A percentile compares a stretch with the other conserved stretches of the same genome.
Evolutionary conservation across 129 eudicot genomes (phyloP).

Genomic region (Escallonia herrerae): DNA sequence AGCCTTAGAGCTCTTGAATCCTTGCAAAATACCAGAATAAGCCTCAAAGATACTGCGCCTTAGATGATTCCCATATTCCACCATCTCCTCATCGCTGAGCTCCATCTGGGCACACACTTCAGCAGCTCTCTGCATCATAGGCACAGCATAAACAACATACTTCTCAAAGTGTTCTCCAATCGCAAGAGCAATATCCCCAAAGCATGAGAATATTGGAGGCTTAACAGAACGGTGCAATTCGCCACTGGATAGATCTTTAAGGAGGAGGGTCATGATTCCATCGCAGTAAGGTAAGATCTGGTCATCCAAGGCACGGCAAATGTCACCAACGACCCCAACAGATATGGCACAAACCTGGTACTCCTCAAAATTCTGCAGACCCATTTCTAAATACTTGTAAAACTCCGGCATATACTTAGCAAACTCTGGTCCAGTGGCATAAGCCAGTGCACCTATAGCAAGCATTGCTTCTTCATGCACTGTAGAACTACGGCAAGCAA

Average conservation of each 20-base stretch:
- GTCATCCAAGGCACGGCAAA: constrained; percentile 86
- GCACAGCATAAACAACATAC: constrained; percentile 55
- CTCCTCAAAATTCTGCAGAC: constrained; percentile 81
- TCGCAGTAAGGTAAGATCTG: constrained; percentile 80
- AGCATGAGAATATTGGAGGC: constrained; percentile 91
- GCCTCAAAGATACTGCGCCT: constrained; percentile 87
- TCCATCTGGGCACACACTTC: constrained; percentile 74
- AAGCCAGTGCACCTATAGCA: constrained; percentile 93
- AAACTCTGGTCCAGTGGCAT: constrained; percentile 83
- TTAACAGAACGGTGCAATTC: constrained; percentile 82
- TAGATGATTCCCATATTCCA: constrained; percentile 78
- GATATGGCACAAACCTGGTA: constrained; percentile 87
- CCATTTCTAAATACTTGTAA: constrained; percentile 79
- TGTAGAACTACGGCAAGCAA: constrained; percentile 75
- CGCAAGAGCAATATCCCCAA: constrained; percentile 94
- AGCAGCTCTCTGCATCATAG: constrained; percentile 87
- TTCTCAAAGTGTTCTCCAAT: constrained; percentile 86
- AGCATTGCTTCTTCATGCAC: constrained; percentile 98
- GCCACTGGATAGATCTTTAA: constrained; percentile 70
- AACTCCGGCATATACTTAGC: constrained; percentile 75
- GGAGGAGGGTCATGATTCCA: constrained; percentile 71
- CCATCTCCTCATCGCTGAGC: constrained; percentile 73
- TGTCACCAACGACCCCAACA: constrained; percentile 92
- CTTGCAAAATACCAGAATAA: constrained; percentile 87
- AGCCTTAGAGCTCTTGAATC: constrained; percentile 72